Percentiles rank a stretch among this genome's conserved stretches.
These are phyloP conservation scores for Hanseniaspora guilliermondii DNA, from an alignment of 805 yeast genomes.

Conservation along the genomic window DNA sequence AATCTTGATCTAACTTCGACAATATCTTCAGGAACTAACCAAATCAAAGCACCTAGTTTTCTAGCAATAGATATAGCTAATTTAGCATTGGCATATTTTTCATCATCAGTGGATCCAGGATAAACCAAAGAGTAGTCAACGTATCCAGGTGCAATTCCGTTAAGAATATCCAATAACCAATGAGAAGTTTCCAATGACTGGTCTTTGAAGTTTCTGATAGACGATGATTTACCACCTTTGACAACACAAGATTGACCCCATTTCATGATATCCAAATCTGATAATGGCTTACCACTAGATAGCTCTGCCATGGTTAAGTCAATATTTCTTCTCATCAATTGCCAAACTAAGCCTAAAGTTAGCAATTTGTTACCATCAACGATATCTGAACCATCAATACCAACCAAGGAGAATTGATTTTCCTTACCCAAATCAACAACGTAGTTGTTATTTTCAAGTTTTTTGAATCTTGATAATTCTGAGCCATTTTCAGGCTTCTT, in stretches of 20 bases:
- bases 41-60: slow-evolving; percentile 91
- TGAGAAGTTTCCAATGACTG: slow-evolving; percentile 61
- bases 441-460: slow-evolving; percentile 92
- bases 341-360: slow-evolving; percentile 93
- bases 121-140: slow-evolving; percentile 89
- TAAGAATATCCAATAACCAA: slow-evolving; percentile 75
- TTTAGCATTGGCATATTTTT: slow-evolving; percentile 85
- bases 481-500: slow-evolving; percentile 64
- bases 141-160: slow-evolving; percentile 93
- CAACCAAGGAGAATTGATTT: slow-evolving; percentile 84
- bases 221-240: slow-evolving; percentile 68
- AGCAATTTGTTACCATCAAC: slow-evolving; percentile 83
- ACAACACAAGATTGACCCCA: slow-evolving; percentile 86
- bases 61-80: slow-evolving; percentile 96
- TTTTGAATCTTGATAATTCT: slow-evolving; percentile 82
- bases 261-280: slow-evolving; percentile 74
- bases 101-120: slow-evolving; percentile 69
- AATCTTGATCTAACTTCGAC: slow-evolving; percentile 90
- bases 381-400: slow-evolving; percentile 95
- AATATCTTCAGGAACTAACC: slow-evolving; percentile 99
- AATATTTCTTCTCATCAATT: slow-evolving; percentile 93
- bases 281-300: slow-evolving; percentile 59
- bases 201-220: slow-evolving; percentile 78
- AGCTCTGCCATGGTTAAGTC: slow-evolving; percentile 66
- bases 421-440: slow-evolving; percentile 95